Base-by-base conservation (phyloP, 805 yeast species). In the Candida corydali region DNA sequence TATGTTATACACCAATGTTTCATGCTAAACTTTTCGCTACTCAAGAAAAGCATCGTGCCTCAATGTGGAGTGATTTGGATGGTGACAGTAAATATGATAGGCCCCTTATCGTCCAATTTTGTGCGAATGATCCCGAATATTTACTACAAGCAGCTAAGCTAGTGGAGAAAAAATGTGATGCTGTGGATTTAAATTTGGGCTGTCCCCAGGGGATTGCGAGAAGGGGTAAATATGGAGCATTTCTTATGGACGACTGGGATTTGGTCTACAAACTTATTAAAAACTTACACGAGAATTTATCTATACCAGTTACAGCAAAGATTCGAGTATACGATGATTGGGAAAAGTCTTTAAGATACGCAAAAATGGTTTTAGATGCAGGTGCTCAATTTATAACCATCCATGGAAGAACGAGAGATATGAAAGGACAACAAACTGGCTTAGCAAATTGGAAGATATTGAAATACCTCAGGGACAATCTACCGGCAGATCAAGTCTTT, bases 171-270 rank as follows among this genome's bases (percentile, higher is more conserved):
- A 70, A 76, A 42, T 91, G 98, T 60, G 98, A 91, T 63, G 98
- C 97, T 0, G 94, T 93, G 17, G 98, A 93, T 61, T 71, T 93
- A 47, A 93, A 93, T 52, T 69, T 93, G 40, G 99, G 99, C 0
- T 93, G 99, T 59, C 99, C 99, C 0, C 99, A 93, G 59, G 96
- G 96, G 1, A 93, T 93, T 42, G 99, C 99, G 0, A 76, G 74
- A 44, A 86, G 86, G 59, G 99, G 99, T 0, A 82, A 86, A 45
- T 93, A 93, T 56, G 99, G 99, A 1, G 81, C 98, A 0, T 93
- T 89, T 49, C 63, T 93, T 37, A 91, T 89, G 96, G 99, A 93
- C 39, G 96, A 93, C 52, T 93, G 98, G 98, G 86, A 77, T 16
- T 63, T 91, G 38, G 79, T 93, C 11, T 70, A 78, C 50, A 73